Conservation (phyloP, 768 basidiomycete species). For the Termitomyces sp. region DNA sequence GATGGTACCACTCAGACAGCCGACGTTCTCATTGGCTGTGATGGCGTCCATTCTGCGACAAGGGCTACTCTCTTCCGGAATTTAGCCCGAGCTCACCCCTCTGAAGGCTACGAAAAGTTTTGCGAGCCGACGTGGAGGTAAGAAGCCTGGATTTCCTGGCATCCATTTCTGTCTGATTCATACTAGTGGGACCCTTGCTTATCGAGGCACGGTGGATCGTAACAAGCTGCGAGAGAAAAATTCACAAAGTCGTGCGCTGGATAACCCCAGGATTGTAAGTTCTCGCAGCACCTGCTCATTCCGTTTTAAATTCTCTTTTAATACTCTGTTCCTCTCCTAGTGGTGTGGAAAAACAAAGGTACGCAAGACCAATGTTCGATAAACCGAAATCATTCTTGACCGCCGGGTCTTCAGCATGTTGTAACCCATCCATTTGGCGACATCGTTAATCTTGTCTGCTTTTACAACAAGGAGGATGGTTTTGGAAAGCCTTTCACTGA, state of each 20-base stretch:
- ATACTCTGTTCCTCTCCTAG: background rate
- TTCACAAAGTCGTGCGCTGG: background rate
- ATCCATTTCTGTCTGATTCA: background rate
- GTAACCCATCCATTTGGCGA: slow-evolving; percentile 25
- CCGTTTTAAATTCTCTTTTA: background rate
- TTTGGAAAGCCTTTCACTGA: slow-evolving; percentile 19
- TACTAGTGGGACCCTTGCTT: slow-evolving; percentile 9
- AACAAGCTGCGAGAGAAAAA: slow-evolving; percentile 7
- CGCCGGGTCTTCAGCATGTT: slow-evolving; percentile 19
- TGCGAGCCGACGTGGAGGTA: slow-evolving; percentile 9
- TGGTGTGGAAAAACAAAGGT: slow-evolving; percentile 14
- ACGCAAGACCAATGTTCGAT: background rate
- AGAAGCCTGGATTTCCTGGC: background rate
- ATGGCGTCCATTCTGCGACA: slow-evolving; percentile 34
- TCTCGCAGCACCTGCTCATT: background rate
- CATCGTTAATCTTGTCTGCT: slow-evolving; percentile 22
- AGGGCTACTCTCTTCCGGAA: slow-evolving; percentile 20
- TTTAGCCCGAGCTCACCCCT: background rate
- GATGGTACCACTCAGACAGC: slow-evolving; percentile 27
- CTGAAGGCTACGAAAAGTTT: slow-evolving; percentile 6
- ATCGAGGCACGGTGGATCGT: background rate
- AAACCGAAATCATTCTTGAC: background rate
- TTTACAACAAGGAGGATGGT: slow-evolving; percentile 17
- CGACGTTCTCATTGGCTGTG: slow-evolving; percentile 41
- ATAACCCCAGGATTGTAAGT: slow-evolving; percentile 11